Percentiles rank a stretch among this genome's conserved stretches.
phyloP scores from a whole-genome alignment of 805 yeast genomes.

The Starmerella roubikii region DNA sequence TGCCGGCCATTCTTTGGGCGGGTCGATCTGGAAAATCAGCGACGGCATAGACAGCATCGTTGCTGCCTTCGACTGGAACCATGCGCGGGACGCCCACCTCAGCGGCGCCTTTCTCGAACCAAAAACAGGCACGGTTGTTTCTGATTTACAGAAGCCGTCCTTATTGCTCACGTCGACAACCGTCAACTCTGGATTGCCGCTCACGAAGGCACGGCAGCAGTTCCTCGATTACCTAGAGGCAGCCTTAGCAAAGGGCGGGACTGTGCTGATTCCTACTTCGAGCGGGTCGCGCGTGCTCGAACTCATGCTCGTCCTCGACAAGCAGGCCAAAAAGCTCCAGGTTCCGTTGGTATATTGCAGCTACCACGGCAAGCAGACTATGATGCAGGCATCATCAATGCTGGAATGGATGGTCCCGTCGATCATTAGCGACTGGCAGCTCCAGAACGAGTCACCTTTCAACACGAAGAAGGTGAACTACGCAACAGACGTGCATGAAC shows the following conservation, averaged over 20 bases:
- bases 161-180: slow-evolving; percentile 63
- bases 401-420: slow-evolving; percentile 90
- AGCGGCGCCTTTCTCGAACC: slow-evolving; percentile 52
- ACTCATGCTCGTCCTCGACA: slow-evolving; percentile 57
- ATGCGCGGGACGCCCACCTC: slow-evolving; percentile 72
- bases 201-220: slow-evolving; percentile 33
- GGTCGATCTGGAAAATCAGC: slow-evolving; percentile 71
- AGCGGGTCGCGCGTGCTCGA: slow-evolving; percentile 74
- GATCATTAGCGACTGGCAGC: slow-evolving; percentile 78
- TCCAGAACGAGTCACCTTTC: slow-evolving; percentile 60
- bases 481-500: slow-evolving; percentile 31
- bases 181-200: slow-evolving; percentile 35
- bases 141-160: slow-evolving; percentile 56
- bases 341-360: slow-evolving; percentile 68
- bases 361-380: slow-evolving; percentile 60
- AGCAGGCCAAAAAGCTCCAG: slow-evolving; percentile 33
- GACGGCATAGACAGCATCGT: slow-evolving; percentile 67
- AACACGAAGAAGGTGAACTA: slow-evolving; percentile 53
- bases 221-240: slow-evolving; percentile 51
- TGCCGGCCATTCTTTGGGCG: slow-evolving; percentile 90
- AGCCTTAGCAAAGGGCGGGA: slow-evolving; percentile 59
- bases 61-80: slow-evolving; percentile 91
- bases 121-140: slow-evolving; percentile 46
- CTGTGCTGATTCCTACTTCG: slow-evolving; percentile 71
- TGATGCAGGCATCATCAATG: slow-evolving; percentile 76